Conservation (phyloP, 495 filamentous ascomycete genomes). For the Hypoxylon lienhwacheense region DNA sequence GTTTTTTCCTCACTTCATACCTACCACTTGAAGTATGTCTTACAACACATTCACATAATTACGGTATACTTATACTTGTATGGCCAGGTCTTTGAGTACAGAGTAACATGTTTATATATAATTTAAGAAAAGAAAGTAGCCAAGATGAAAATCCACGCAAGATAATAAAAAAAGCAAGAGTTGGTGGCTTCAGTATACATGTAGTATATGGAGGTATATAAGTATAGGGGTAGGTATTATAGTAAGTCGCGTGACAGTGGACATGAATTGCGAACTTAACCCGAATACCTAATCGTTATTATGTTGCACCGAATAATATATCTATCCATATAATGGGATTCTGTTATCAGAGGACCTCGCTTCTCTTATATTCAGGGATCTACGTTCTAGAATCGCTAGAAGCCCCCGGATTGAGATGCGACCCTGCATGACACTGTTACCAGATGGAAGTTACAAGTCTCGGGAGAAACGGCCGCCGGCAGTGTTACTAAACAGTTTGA, state of each 20-base stretch:
- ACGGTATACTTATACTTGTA: no score
- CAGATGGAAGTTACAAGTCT: slow-evolving; percentile 14
- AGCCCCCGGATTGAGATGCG: slow-evolving; percentile 19
- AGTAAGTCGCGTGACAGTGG: slow-evolving; percentile 15
- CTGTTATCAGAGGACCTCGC: neutral
- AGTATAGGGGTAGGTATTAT: neutral
- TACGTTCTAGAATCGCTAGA: slow-evolving; percentile 23
- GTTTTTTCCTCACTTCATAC: no score
- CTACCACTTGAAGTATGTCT: no score
- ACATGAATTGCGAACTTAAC: slow-evolving; percentile 20
- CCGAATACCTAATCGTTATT: slow-evolving; percentile 1
- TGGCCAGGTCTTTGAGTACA: no score
- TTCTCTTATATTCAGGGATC: slow-evolving; percentile 11
- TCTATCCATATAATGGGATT: no score
- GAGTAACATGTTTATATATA: no score
- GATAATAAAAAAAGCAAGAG: no score
- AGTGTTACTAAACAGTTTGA: slow-evolving; percentile 4
- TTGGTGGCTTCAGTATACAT: no score
- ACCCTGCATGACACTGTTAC: slow-evolving; percentile 24
- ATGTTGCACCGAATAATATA: slow-evolving; percentile 19
- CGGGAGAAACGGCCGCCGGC: slow-evolving; percentile 16
- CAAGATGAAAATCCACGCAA: no score
- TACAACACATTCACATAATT: no score
- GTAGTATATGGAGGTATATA: neutral
- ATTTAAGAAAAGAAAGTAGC: no score